Evolutionary conservation across 768 basidiomycete species (phyloP), one percentile per base, ranked within the genome.

Genomic region (Tylopilus sp.): DNA sequence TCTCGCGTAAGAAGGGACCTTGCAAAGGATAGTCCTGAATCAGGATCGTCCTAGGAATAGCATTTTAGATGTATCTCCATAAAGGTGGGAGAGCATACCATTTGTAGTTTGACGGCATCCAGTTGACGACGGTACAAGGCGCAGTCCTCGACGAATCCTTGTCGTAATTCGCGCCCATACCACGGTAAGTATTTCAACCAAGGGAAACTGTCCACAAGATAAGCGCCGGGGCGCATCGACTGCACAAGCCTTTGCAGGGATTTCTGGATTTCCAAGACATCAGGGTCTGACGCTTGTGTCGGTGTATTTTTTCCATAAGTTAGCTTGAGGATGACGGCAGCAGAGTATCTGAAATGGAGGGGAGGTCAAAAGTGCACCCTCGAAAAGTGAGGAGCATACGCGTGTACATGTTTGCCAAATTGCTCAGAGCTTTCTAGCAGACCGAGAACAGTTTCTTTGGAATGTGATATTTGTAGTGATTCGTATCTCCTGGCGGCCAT

Each of bases 111-210:
- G 11, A 81, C 79, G 31, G 67, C 63, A 40, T 68, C 59, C 4
- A 84, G 63, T 38, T 81, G 78, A 1, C 69, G 65, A 51, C 70
- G 76, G 67, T 79, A 84, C 10, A 84, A 59, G 0, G 37, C 59
- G 1, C 77, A 64, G 55, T 83, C 82, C 46, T 80, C 77, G 4
- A 62, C 51, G 54, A 85, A 83, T 7, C 78, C 80, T 1, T 70
- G 70, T 49, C 74, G 73, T 8, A 87, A 70, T 48, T 81, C 78
- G 6, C 74, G 73, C 6, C 81, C 71, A 59, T 84, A 84, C n/a
- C 79, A 81, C 0, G 85, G 84, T n/a, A 86, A 59, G 60, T 78
- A 79, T 41, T 59, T 58, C 21, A 73, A 56, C 38, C 66, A 57
- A 4, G 74, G 71, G 16, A 67, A 63, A 6, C 45, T 56, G 51